These are phyloP conservation scores for Batkoa obscura DNA, from an alignment of 371 early-diverging fungal genomes.

Conservation along the genomic window DNA sequence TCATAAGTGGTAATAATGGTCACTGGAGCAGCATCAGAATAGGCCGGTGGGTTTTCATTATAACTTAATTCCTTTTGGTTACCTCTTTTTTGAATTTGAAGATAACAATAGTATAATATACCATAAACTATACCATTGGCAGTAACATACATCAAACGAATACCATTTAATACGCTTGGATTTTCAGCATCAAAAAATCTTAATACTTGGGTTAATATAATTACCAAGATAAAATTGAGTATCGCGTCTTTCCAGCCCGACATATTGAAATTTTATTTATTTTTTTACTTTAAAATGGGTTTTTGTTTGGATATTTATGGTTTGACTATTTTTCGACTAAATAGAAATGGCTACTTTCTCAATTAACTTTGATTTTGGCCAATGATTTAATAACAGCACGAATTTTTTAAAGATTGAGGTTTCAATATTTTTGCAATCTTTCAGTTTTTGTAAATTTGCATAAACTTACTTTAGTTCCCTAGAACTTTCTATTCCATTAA, in stretches of 20 bases:
- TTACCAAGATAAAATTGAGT: neutral
- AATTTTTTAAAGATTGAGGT: no score
- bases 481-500: no score
- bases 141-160: neutral
- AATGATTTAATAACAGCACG: no score
- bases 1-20: conserved; percentile 35
- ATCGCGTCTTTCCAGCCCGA: conserved; percentile 3
- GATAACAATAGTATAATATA: neutral
- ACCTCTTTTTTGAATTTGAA: neutral
- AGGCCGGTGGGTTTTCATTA: neutral
- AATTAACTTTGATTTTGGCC: no score
- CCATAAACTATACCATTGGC: neutral
- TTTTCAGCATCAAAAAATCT: neutral
- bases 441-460: no score
- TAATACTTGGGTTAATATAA: neutral
- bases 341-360: no score
- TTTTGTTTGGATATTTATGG: no score
- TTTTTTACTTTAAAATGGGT: no score
- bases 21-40: conserved; percentile 8
- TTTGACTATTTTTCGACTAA: no score
- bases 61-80: conserved; percentile 2
- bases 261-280: neutral
- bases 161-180: neutral
- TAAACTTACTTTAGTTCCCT: no score
- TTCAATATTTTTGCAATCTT: no score